These are phyloP conservation scores for Ogataea nonfermentans DNA, from an alignment of 805 yeast species.

Conservation along the genomic window DNA sequence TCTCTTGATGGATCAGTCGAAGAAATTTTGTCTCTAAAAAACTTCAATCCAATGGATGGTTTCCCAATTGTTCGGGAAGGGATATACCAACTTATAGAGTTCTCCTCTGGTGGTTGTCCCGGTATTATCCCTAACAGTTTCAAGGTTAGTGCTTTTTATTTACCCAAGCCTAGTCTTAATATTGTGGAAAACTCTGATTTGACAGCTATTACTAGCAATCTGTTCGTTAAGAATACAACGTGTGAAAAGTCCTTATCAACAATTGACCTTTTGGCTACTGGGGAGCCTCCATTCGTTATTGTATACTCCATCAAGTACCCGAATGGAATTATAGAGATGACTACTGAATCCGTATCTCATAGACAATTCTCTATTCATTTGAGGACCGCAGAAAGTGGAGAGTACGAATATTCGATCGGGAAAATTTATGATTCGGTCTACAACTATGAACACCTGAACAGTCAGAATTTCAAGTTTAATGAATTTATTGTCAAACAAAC, in stretches of 20 bases:
- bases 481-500: slow-evolving; percentile 45
- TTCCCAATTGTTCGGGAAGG: slow-evolving; percentile 42
- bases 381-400: slow-evolving; percentile 50
- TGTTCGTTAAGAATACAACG: slow-evolving; percentile 14
- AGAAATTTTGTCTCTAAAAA: slow-evolving; percentile 7
- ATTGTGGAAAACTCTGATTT: slow-evolving; percentile 13
- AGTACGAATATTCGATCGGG: slow-evolving; percentile 56
- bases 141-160: slow-evolving; percentile 26
- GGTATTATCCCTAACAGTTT: slow-evolving; percentile 36
- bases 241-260: slow-evolving; percentile 29
- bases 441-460: slow-evolving; percentile 37
- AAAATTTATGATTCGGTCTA: slow-evolving; percentile 68
- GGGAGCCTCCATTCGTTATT: slow-evolving; percentile 64
- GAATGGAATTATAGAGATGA: slow-evolving; percentile 43
- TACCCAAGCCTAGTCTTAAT: slow-evolving; percentile 30
- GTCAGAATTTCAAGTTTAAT: slow-evolving; percentile 24
- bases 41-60: slow-evolving; percentile 26
- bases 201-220: not conserved
- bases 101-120: slow-evolving; percentile 43
- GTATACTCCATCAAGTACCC: slow-evolving; percentile 64
- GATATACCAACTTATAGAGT: slow-evolving; percentile 38
- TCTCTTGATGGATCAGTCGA: slow-evolving; percentile 23
- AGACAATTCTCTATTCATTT: slow-evolving; percentile 36
- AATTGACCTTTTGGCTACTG: slow-evolving; percentile 44
- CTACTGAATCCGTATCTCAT: slow-evolving; percentile 47